A percentile compares a stretch with the other conserved stretches of the same genome.
Evolutionary conservation across 768 basidiomycete genomes (phyloP).

Genomic region (Boletus barrowsii): DNA sequence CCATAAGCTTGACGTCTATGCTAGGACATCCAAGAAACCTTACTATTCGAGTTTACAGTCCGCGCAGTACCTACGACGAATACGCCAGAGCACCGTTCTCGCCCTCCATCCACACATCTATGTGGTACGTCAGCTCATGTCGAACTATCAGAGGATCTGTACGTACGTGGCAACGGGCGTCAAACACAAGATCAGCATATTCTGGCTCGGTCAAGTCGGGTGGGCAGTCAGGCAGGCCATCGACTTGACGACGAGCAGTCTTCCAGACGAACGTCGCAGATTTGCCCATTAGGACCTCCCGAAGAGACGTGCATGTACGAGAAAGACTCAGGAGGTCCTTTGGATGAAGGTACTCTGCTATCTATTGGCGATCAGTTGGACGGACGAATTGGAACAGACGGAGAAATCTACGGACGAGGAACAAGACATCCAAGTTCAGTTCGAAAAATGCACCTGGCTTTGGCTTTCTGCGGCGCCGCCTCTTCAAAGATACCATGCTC

Average conservation of each 20-base stretch:
- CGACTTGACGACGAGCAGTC: background rate
- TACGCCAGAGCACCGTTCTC: background rate
- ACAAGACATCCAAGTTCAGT: conserved; percentile 14
- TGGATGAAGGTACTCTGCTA: background rate
- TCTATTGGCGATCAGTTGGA: background rate
- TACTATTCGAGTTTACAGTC: background rate
- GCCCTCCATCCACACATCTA: conserved; percentile 8
- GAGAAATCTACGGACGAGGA: background rate
- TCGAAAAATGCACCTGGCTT: background rate
- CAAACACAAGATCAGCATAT: conserved; percentile 40
- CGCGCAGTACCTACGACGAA: conserved; percentile 16
- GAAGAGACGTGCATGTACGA: background rate
- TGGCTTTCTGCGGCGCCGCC: background rate
- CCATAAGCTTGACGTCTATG: background rate
- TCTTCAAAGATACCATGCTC: no score
- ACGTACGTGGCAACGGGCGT: conserved; percentile 18
- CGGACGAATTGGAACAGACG: background rate
- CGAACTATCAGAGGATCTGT: background rate
- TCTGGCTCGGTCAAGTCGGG: conserved; percentile 41
- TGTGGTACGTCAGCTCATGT: background rate
- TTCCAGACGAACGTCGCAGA: background rate
- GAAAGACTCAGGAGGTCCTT: background rate
- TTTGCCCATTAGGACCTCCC: background rate
- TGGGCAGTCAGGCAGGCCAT: conserved; percentile 36
- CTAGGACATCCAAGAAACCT: background rate